Percentiles rank a stretch among this genome's conserved stretches.
phyloP scores from a whole-genome alignment of 768 basidiomycete species.

The Boletus pseudopeckii region DNA sequence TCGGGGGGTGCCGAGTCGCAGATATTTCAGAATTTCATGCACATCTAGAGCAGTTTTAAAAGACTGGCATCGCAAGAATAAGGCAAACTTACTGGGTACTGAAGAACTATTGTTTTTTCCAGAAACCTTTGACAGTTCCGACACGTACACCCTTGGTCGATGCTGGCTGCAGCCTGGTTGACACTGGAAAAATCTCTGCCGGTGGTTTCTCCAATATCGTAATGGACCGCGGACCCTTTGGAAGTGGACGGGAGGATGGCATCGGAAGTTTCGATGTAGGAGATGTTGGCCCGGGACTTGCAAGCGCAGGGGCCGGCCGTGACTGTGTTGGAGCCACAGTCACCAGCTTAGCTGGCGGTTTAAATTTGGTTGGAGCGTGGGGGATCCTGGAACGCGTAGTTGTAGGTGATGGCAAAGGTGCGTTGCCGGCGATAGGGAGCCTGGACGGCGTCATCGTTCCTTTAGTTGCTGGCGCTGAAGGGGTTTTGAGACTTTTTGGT shows the following conservation, averaged over 20 bases:
- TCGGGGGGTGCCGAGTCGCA: neutral
- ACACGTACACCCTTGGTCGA: conserved; percentile 19
- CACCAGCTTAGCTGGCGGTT: conserved; percentile 30
- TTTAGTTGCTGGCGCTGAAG: conserved; percentile 1
- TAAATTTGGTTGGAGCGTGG: conserved; percentile 24
- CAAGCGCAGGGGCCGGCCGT: conserved; percentile 3
- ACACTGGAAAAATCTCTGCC: neutral
- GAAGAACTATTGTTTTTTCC: conserved; percentile 23
- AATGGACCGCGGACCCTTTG: conserved; percentile 9
- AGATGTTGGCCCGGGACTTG: neutral
- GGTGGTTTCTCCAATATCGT: conserved; percentile 4
- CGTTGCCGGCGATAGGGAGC: conserved; percentile 9
- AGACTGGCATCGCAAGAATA: neutral
- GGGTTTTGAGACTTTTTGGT: conserved; percentile 22
- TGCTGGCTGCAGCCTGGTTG: conserved; percentile 25
- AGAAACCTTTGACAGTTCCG: conserved; percentile 31
- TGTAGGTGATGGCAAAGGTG: conserved; percentile 3
- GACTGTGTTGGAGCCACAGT: conserved; percentile 28
- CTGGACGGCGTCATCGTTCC: conserved; percentile 8
- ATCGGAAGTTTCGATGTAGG: conserved; percentile 22
- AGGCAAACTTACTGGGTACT: conserved; percentile 6
- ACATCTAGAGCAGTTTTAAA: neutral
- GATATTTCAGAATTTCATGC: conserved; percentile 8
- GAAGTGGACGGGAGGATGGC: conserved; percentile 12
- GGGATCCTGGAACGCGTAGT: conserved; percentile 19